Evolutionary conservation across 2,329 filamentous ascomycete species (phyloP).

Genomic region (Hypoxylon sp.): DNA sequence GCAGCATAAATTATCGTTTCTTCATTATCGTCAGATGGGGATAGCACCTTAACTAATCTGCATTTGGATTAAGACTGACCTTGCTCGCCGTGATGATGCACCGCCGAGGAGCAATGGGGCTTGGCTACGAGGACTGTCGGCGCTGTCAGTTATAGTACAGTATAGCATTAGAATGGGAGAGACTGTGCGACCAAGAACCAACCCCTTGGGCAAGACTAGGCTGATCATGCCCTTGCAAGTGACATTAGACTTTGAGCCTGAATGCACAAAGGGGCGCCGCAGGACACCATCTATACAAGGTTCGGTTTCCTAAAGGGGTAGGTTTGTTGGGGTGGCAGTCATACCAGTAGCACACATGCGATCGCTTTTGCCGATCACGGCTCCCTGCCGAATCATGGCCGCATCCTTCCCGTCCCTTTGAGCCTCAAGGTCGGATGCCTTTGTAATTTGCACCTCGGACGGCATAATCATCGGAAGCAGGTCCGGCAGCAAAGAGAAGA

Average conservation of each 20-base stretch:
- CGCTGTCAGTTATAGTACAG: constrained; percentile 44
- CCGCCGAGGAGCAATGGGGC: constrained; percentile 69
- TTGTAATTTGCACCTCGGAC: constrained; percentile 67
- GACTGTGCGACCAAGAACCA: constrained; percentile 4
- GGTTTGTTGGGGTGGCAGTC: constrained; percentile 42
- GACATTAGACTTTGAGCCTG: constrained; percentile 13
- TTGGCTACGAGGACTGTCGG: constrained; percentile 70
- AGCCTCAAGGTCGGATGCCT: constrained; percentile 58
- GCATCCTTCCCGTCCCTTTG: constrained; percentile 49
- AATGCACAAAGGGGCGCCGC: constrained; percentile 2
- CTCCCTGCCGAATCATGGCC: constrained; percentile 58
- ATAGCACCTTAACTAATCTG: constrained; percentile 1
- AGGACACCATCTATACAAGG: constrained; percentile 8
- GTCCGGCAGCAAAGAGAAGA: constrained; percentile 68
- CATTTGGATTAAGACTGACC: constrained; percentile 56
- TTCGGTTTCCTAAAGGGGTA: constrained; percentile 6
- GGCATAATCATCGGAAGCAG: constrained; percentile 71
- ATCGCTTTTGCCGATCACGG: constrained; percentile 73
- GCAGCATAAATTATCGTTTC: constrained; percentile 77
- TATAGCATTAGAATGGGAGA: constrained; percentile 25
- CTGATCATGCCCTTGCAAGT: constrained; percentile 12
- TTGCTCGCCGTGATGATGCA: constrained; percentile 78
- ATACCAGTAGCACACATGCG: constrained; percentile 74
- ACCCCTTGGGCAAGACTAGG: constrained; percentile 1
- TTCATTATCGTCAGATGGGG: constrained; percentile 47